A percentile compares a stretch with the other conserved stretches of the same genome.
phyloP scores from a whole-genome alignment of 345 rosid species.

The Eucalyptus lansdowneana region DNA sequence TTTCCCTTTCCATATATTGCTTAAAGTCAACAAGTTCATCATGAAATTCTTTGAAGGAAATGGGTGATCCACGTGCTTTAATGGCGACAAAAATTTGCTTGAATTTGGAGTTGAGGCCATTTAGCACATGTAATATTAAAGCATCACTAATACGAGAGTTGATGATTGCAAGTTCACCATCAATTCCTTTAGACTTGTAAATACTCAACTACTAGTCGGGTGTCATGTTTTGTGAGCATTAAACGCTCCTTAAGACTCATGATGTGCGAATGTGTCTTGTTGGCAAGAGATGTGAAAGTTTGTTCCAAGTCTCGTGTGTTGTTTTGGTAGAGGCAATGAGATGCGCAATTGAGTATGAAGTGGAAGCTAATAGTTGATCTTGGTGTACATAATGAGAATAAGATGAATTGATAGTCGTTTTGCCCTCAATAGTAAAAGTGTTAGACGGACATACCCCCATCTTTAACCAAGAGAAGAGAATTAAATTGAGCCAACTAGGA shows the following conservation, averaged over 20 bases:
- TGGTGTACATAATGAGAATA: not conserved
- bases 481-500: not conserved
- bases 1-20: not conserved
- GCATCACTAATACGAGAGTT: not conserved
- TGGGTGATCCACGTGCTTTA: not conserved
- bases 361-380: not conserved
- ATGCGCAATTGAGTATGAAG: not conserved
- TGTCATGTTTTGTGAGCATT: not conserved
- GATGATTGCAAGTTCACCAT: not conserved
- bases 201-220: not conserved
- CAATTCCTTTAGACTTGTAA: not conserved
- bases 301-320: not conserved
- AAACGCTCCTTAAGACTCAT: not conserved
- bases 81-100: not conserved
- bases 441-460: not conserved
- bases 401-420: not conserved
- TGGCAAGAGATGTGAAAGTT: not conserved
- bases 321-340: not conserved
- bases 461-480: not conserved
- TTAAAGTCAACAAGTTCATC: not conserved
- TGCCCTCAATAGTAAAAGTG: not conserved
- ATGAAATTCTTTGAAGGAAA: not conserved
- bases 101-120: not conserved
- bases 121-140: not conserved
- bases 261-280: fast-evolving